Evolutionary conservation across 208 protist genomes (phyloP), one percentile per base, ranked within the genome.

Genomic region (Trypanosoma mega): DNA sequence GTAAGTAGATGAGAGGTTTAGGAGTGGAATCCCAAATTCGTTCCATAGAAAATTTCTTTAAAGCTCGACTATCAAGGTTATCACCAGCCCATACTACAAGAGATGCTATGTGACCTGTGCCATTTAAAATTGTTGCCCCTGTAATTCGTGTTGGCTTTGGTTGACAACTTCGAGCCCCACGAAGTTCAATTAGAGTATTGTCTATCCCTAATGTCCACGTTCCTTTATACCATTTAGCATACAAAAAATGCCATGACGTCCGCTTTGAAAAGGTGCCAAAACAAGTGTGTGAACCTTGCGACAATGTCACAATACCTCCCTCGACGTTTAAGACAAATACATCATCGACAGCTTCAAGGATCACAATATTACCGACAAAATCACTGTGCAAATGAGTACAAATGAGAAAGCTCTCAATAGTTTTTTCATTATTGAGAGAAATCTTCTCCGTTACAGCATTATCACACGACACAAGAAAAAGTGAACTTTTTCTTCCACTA

Each of bases 141-240:
- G 64, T 58, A 3, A 94, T 68, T 37, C 59, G 72, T 26, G 84
- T 48, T 18, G 72, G 64, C 68, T 84, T 83, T 24, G 55, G 63
- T 36, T 76, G 76, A 49, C 53, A 67, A 26, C 62, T 79, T 39
- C 84, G 83, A 14, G 63, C 53, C 1, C 89, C 89, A 33, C 63
- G 59, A 46, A 95, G 69, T 34, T 83, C 75, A 8, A 90, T 62
- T 20, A 82, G 55, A 44, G 47, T 52, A 18, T 59, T 64, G 46
- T 95, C 85, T n/a, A 95, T 69, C 27, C 43, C 68, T 16, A 91
- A 51, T 14, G 72, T 74, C 79, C 85, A 92, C 47, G 72, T 70
- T 9, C 86, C 86, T 27, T 61, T 68, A 24, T 29, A 76, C 86
- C 89, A 95, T 45, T 76, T 67, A 6, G 62, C 87, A 18, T 77